Base-by-base conservation (phyloP, 2,329 filamentous ascomycete genomes). In the Dactylellina sp. region DNA sequence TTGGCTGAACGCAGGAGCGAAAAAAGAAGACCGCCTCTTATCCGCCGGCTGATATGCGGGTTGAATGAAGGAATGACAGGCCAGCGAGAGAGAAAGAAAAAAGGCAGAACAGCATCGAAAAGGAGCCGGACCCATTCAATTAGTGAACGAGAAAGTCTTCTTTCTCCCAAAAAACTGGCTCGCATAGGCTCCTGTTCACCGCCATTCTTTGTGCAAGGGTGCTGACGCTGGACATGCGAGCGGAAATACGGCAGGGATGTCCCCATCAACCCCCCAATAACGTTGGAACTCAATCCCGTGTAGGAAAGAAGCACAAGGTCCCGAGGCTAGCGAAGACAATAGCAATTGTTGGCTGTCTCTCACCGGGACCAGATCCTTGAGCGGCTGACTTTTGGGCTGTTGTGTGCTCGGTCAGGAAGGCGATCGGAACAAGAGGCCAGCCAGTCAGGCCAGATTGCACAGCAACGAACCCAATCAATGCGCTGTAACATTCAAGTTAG, bases 181-280 rank as follows among this genome's bases (percentile, higher is more conserved):
- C 46, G 28, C 28, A 32, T 32, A 32, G 28, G 28, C 28, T 32
- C 28, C 28, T 32, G 9, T 32, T 32, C 28, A 32, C 28, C 5
- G 28, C 56, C 56, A 53, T 46, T 46, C 22, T 32, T 11, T 62
- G 42, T 42, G 49, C 59, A 63, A 50, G 66, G 68, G 55, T 60
- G 47, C 52, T 72, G 42, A 56, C 46, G 60, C 60, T 65, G 37
- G 18, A 72, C 59, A 72, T 72, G 60, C 68, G 68, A 72, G 60
- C 68, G 68, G 68, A 72, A 72, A 72, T 65, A 64, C 63, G 57
- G 44, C 66, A 64, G 46, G 66, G 66, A 70, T 70, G 53, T 53
- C 42, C 44, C 44, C 25, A 57, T 59, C 52, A 47, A 32, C 28
- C 53, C 57, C 22, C 20, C 39, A 52, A 68, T 60, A 49, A 57